Base-by-base conservation (phyloP, 805 yeast species). In the Candida saitoana region DNA sequence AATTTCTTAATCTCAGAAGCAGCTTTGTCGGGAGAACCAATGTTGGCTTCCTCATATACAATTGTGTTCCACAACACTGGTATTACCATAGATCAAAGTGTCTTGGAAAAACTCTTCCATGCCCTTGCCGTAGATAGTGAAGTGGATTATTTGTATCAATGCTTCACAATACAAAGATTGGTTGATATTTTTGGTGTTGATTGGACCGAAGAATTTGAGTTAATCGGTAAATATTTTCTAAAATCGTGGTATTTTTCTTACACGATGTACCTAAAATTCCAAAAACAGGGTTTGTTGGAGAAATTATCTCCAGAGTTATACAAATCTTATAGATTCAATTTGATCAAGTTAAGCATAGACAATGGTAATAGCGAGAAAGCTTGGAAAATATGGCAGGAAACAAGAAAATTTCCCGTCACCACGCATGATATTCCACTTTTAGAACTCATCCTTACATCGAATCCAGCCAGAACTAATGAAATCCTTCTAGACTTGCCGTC, bases 31-130 rank as follows among this genome's bases (percentile, higher is more conserved):
- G 64, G 65, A 3, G 63, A 60, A 6, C 49, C 49, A 11, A 30
- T 59, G 8, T 38, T 58, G 6, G 62, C 61, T 3, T 31, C 54
- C 8, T 49, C 60, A 27, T 53, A 49, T 35, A 38, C 46, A 11
- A 16, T 52, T 5, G 34, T 4, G 6, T 36, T 52, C 17, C 33
- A 43, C 9, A 38, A 39, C 3, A 9, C 17, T 2, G 46, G 44
- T 2, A n/a, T 46, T 1, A 4, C 2, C 2, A 24, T 47, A 5
- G 36, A 44, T 4, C 15, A 31, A 2, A 29, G 18, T 17, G 41
- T 41, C 3, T 2, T 49, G 6, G 18, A 18, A 8, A 16, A 35
- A 16, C 36, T 53, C 9, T 15, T 58, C 7, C 38, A 15, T 2
- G 34, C 52, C 4, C 40, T 57, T n/a, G 17, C 47, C 8, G 30